These are phyloP conservation scores for Carnegiea gigantea DNA, from an alignment of 179 eudicot genomes.

Conservation along the genomic window DNA sequence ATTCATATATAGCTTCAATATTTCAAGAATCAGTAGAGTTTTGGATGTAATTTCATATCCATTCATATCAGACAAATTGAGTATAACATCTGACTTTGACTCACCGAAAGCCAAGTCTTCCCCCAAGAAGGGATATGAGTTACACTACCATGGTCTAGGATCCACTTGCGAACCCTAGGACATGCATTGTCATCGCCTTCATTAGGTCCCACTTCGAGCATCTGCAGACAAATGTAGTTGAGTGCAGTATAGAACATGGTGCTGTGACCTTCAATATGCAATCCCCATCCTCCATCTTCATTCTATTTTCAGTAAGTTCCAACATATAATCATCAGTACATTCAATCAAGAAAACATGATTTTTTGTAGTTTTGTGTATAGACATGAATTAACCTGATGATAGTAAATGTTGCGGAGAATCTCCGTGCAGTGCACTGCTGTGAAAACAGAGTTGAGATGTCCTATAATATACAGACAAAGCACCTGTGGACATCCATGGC, in stretches of 20 bases:
- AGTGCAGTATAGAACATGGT: slow-evolving; percentile 53
- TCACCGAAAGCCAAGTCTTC: slow-evolving; percentile 55
- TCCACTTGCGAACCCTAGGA: slow-evolving; percentile 51
- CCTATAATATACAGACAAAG: slow-evolving; percentile 13
- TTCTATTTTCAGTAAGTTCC: slow-evolving; percentile 29
- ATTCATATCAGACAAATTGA: not conserved
- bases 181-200: slow-evolving; percentile 43
- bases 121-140: slow-evolving; percentile 65
- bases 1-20: not conserved
- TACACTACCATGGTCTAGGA: slow-evolving; percentile 57
- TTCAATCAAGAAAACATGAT: not conserved
- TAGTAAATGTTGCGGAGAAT: slow-evolving; percentile 5
- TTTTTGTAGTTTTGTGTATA: no score
- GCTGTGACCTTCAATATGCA: slow-evolving; percentile 61
- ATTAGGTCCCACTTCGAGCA: slow-evolving; percentile 41
- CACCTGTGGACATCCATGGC: not conserved
- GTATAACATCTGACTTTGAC: not conserved
- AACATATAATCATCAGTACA: not conserved
- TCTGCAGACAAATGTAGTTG: slow-evolving; percentile 52
- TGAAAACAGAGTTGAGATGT: slow-evolving; percentile 6
- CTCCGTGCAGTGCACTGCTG: not conserved
- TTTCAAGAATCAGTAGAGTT: no score
- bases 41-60: not conserved
- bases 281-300: slow-evolving; percentile 78
- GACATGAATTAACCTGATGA: slow-evolving; percentile 6